Evolutionary conservation across 2,329 filamentous ascomycete species (phyloP), one percentile per base, ranked within the genome.

Genomic region (Clonostachys chloroleuca): DNA sequence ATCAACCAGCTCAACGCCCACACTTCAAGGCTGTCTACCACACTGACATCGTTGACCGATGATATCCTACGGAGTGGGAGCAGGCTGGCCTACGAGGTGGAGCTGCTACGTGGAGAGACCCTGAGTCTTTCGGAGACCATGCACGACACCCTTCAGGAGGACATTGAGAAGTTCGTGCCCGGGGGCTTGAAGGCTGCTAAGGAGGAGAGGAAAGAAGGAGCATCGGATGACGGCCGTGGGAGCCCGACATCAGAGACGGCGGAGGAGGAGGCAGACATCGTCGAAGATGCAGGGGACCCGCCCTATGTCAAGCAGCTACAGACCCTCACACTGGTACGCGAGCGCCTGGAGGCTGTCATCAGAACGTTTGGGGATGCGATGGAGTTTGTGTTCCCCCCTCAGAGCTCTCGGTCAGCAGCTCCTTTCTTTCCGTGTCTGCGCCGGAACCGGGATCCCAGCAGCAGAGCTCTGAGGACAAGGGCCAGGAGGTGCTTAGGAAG

Each of bases 361-460:
- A 87, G 89, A 64, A 87, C 86, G 1, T 99, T 99, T 64, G 92
- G 92, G 39, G 87, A 95, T 57, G 92, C 94, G 34, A 96, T 97
- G 89, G 87, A 95, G 56, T 97, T 95, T 78, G 87, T 89, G 1
- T 83, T 96, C 44, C 89, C 92, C 92, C 92, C 0, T 95, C 89
- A 1, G 91, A 96, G 61, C 69, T 92, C 12, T 92, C 88, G 0
- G 81, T 95, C 48, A 81, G 86, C 42, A 92, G 89, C 1, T 91
- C 88, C 0, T 91, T 96, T 59, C 83, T 96, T 42, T 95, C 89
- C 6, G 90, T 96, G 12, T 95, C 92, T 0, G 89, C 87, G 0
- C 92, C 92, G 0, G 88, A 92, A 47, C 79, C 84, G 0, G 84
- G 83, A 16, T 77, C 64, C 68, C 54, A 75, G 8, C 68, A 77